Conservation (phyloP, 2,329 filamentous ascomycete species). For the Arthrinium puccinioides region DNA sequence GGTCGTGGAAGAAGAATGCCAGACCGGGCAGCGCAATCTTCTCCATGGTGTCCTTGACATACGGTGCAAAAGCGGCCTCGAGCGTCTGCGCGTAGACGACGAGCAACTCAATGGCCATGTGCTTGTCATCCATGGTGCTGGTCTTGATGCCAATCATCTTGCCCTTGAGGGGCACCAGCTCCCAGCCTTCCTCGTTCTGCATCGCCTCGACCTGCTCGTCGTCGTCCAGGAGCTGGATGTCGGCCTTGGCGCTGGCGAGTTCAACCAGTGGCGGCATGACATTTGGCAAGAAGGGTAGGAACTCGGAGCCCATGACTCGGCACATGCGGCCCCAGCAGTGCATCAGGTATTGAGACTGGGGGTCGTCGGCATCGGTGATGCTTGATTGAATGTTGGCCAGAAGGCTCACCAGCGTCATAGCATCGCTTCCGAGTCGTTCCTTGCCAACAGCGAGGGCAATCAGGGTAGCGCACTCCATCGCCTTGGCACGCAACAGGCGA, state of each 20-base stretch:
- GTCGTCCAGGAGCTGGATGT: constrained; percentile 92
- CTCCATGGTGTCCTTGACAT: constrained; percentile 89
- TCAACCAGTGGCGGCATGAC: constrained; percentile 93
- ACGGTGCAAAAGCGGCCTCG: constrained; percentile 87
- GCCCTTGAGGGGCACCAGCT: constrained; percentile 90
- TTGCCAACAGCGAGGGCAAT: constrained; percentile 94
- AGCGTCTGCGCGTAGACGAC: constrained; percentile 95
- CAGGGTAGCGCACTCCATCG: constrained; percentile 97
- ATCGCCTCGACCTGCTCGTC: constrained; percentile 90
- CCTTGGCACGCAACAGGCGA: constrained; percentile 84
- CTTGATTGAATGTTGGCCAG: constrained; percentile 79
- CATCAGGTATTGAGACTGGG: constrained; percentile 92
- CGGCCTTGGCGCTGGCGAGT: constrained; percentile 88
- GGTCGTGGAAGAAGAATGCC: constrained; percentile 98
- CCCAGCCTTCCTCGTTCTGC: constrained; percentile 94
- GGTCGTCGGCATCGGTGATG: constrained; percentile 87
- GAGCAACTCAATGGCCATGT: constrained; percentile 98
- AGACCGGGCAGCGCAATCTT: constrained; percentile 91
- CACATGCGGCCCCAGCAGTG: constrained; percentile 99
- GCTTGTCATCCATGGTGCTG: constrained; percentile 94
- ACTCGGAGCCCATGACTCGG: constrained; percentile 82
- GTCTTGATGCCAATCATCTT: constrained; percentile 99
- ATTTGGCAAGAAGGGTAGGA: constrained; percentile 82
- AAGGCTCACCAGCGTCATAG: constrained; percentile 78
- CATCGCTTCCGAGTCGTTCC: constrained; percentile 82